Conservation (phyloP, 208 protist genomes). For the Acanthamoeba polyphaga region DNA sequence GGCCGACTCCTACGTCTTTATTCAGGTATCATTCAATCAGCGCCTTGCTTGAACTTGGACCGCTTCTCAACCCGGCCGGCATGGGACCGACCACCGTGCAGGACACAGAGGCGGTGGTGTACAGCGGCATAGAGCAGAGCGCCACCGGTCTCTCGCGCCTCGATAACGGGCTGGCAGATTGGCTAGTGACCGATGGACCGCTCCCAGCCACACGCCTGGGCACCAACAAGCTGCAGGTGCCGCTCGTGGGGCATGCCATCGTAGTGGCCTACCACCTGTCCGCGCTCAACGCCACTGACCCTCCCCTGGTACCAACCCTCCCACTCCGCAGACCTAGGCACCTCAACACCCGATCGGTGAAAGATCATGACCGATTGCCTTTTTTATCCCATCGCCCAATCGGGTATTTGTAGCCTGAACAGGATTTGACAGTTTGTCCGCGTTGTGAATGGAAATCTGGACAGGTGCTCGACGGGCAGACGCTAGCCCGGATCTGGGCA, state of each 20-base stretch:
- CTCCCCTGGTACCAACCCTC: neutral
- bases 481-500: neutral
- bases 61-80: neutral
- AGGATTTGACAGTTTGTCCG: neutral
- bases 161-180: neutral
- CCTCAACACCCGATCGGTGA: neutral
- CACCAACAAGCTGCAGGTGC: neutral
- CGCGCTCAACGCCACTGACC: neutral
- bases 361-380: neutral
- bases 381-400: neutral
- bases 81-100: neutral
- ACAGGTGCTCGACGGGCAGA: neutral
- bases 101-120: neutral
- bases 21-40: neutral
- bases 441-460: neutral
- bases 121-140: neutral
- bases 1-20: slow-evolving; percentile 4
- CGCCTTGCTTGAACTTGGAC: no score
- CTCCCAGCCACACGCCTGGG: neutral
- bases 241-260: neutral
- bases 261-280: neutral
- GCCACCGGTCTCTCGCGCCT: neutral
- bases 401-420: no score
- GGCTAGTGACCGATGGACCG: neutral
- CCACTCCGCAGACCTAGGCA: neutral